phyloP scores from a whole-genome alignment of 768 basidiomycete genomes.

The Panaeolus papilionaceus region DNA sequence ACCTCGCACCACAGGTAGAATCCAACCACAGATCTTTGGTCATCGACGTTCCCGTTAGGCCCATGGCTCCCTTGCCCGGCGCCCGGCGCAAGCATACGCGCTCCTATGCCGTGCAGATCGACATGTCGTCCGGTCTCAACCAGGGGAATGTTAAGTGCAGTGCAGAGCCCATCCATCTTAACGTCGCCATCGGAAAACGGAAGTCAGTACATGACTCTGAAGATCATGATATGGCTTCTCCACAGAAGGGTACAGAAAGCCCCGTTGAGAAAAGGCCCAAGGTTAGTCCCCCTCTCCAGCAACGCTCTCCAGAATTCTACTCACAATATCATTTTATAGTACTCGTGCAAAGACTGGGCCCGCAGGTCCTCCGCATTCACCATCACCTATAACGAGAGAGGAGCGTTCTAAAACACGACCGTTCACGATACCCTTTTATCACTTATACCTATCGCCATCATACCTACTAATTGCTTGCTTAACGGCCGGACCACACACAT shows the following conservation, averaged over 20 bases:
- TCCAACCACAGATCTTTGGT: background rate
- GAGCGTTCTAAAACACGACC: background rate
- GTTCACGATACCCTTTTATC: background rate
- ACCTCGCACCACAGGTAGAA: background rate
- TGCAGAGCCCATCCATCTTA: background rate
- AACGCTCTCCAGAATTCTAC: background rate
- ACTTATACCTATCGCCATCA: background rate
- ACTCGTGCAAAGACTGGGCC: background rate
- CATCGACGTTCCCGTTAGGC: background rate
- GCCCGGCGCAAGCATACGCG: background rate
- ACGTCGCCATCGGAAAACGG: background rate
- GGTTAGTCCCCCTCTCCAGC: background rate
- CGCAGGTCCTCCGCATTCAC: background rate
- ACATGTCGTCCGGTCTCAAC: background rate
- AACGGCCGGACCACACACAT: background rate
- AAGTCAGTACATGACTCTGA: background rate
- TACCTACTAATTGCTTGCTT: background rate
- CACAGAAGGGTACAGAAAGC: background rate
- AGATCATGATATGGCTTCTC: background rate
- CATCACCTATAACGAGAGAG: slow-evolving; percentile 9
- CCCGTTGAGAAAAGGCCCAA: slow-evolving; percentile 7
- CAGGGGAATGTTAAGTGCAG: background rate
- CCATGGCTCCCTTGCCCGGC: slow-evolving; percentile 8
- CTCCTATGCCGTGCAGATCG: background rate
- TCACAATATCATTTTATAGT: background rate